A percentile compares a stretch with the other conserved stretches of the same genome.
phyloP scores from a whole-genome alignment of 2,329 filamentous ascomycete genomes.

The Plectosphaerella sp. region DNA sequence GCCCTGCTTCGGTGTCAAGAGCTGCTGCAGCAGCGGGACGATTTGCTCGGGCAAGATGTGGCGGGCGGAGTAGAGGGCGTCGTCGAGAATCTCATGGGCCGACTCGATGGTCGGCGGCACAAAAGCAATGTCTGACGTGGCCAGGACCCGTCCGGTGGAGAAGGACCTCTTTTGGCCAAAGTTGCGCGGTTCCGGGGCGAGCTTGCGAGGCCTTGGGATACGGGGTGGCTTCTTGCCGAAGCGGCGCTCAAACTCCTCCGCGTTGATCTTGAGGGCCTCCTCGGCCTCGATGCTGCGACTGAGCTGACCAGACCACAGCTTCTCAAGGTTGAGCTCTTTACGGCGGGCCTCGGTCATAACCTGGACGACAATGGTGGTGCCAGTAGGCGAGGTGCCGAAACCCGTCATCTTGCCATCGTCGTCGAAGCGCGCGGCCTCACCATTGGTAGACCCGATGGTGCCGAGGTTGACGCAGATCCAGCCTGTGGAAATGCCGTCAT shows the following conservation, averaged over 20 bases:
- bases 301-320: conserved; percentile 42
- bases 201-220: not conserved
- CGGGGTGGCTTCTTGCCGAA: conserved; percentile 8
- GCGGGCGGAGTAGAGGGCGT: conserved; percentile 33
- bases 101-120: conserved; percentile 1
- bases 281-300: conserved; percentile 19
- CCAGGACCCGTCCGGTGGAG: conserved; percentile 22
- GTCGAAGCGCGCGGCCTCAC: conserved; percentile 39
- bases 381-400: conserved; percentile 56
- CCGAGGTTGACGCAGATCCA: conserved; percentile 96
- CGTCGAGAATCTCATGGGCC: conserved; percentile 18
- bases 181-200: not conserved
- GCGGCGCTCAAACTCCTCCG: conserved; percentile 17
- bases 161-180: conserved; percentile 23
- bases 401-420: conserved; percentile 63
- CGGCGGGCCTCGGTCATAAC: conserved; percentile 52
- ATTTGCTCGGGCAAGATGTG: conserved; percentile 28
- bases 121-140: conserved; percentile 1
- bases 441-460: conserved; percentile 53
- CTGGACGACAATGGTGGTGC: conserved; percentile 52
- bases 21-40: conserved; percentile 29
- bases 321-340: conserved; percentile 48
- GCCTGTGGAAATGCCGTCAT: conserved; percentile 86
- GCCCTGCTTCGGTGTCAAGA: conserved; percentile 23
- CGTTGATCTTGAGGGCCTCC: conserved; percentile 3